Evolutionary conservation across 23 red algal genomes (phyloP), one percentile per base, ranked within the genome.

Genomic region (Chondrus crispus): DNA sequence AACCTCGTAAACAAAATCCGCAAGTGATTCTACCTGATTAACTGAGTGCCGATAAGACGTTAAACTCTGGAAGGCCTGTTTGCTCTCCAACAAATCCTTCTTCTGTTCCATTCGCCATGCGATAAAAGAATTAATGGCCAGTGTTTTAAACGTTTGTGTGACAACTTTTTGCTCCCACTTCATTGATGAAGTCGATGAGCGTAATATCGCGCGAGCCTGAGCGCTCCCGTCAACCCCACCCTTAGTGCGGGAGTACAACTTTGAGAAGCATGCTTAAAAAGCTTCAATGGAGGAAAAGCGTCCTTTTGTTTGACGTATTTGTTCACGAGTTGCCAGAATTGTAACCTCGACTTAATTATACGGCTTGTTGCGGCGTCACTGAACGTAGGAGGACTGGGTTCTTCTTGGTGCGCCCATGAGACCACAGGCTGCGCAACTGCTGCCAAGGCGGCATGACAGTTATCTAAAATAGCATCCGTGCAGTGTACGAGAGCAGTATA

Each of bases 161-260:
- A 76, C 28, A 43, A 76, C 5, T 37, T 76, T 76, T 40, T 76
- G 44, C 44, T 76, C 71, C 71, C 71, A 76, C 35, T 64, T 64
- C 71, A 76, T 46, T 8, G 24, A 28, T 37, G 39, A 43, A 46
- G 71, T 76, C 7, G 71, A 38, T 40, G 28, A 37, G 33, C 71
- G 37, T 5, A 76, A 5, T 6, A 76, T 72, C 5, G 71, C 37
- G 4, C 71, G 71, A 48, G 71, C 37, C 43, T 76, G 6, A 26
- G 71, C 44, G 11, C 39, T 46, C 5, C 71, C 71, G 7, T 46
- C 4, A 4, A 76, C 71, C 7, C 71, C 71, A 37, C 28, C 71
- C 39, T 76, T 76, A 40, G 71, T 76, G 7, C 43, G 33, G 7
- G 71, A 76, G 39, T 76, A 76, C 28, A 76, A 42, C 30, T 40